Evolutionary conservation across 192 early-diverging fungal species (phyloP).

Genomic region (Helicostylum pulchrum): DNA sequence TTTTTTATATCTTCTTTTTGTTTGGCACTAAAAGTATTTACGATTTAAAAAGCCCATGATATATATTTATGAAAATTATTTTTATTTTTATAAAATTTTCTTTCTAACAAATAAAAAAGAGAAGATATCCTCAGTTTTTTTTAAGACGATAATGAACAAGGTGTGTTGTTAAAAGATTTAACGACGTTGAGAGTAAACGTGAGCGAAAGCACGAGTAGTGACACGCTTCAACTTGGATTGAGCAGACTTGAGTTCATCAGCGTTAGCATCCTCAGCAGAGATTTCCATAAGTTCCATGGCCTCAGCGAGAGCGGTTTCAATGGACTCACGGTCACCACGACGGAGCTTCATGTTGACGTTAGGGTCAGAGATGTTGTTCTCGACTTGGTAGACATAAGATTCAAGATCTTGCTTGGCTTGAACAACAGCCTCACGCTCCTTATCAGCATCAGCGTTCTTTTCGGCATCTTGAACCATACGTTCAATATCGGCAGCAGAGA

Average conservation of each 20-base stretch:
- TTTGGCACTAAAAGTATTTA: too few species aligned
- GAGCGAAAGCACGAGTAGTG: conserved; percentile 63
- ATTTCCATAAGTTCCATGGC: conserved; percentile 73
- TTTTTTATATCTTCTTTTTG: too few species aligned
- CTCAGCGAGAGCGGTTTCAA: conserved; percentile 73
- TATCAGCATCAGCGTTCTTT: conserved; percentile 79
- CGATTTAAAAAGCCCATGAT: too few species aligned
- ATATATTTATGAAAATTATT: too few species aligned
- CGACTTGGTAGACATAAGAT: conserved; percentile 66
- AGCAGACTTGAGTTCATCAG: conserved; percentile 59
- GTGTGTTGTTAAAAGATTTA: conserved; percentile 25
- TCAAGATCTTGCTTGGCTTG: conserved; percentile 83
- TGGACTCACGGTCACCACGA: conserved; percentile 64
- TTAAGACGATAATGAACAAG: background rate
- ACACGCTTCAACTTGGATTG: conserved; percentile 72
- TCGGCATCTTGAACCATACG: conserved; percentile 91
- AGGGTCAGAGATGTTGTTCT: conserved; percentile 53
- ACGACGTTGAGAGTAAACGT: conserved; percentile 40
- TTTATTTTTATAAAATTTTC: too few species aligned
- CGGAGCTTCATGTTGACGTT: conserved; percentile 71
- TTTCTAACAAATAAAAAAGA: background rate
- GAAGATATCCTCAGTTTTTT: background rate
- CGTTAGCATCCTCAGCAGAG: conserved; percentile 54
- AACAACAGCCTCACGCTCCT: conserved; percentile 67
- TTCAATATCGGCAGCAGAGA: conserved; percentile 89